phyloP scores from a whole-genome alignment of 1,139 yeast species.

The Taphrina pruni region DNA sequence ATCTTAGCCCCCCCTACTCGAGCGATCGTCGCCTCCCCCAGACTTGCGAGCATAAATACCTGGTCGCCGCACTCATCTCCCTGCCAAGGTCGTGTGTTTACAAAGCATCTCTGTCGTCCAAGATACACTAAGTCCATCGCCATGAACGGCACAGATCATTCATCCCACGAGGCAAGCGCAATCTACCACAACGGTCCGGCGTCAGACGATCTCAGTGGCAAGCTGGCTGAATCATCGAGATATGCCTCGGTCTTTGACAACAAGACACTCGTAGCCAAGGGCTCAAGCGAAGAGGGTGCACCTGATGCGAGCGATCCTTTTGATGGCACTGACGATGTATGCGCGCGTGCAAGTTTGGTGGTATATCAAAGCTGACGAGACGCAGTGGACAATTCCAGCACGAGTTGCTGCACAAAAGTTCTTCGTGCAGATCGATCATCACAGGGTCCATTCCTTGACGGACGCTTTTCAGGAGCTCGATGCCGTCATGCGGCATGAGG shows the following conservation, averaged over 20 bases:
- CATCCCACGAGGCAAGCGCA: slow-evolving; percentile 2
- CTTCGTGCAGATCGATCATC: slow-evolving; percentile 32
- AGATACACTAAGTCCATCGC: not conserved
- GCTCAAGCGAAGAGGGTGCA: slow-evolving; percentile 6
- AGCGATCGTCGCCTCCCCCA: too few species aligned
- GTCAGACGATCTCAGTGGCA: slow-evolving; percentile 11
- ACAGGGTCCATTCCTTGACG: slow-evolving; percentile 16
- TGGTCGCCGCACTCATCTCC: not conserved
- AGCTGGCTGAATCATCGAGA: slow-evolving; percentile 18
- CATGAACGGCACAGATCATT: not conserved
- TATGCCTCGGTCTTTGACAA: slow-evolving; percentile 17
- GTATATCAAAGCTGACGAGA: not conserved
- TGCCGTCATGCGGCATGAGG: slow-evolving; percentile 24
- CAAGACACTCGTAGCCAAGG: slow-evolving; percentile 20
- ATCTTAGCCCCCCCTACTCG: not conserved
- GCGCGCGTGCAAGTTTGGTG: not conserved
- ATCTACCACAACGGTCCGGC: not conserved
- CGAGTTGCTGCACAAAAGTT: slow-evolving; percentile 30
- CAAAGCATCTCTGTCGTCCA: too few species aligned
- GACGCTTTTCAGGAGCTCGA: slow-evolving; percentile 36
- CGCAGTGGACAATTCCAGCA: slow-evolving; percentile 29
- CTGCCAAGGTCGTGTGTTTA: too few species aligned
- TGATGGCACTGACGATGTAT: slow-evolving; percentile 35
- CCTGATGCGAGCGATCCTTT: slow-evolving; percentile 1
- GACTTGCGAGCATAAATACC: slow-evolving; percentile 2